Base-by-base conservation (phyloP, 2,329 filamentous ascomycete species). In the Sclerotinia trifoliorum region DNA sequence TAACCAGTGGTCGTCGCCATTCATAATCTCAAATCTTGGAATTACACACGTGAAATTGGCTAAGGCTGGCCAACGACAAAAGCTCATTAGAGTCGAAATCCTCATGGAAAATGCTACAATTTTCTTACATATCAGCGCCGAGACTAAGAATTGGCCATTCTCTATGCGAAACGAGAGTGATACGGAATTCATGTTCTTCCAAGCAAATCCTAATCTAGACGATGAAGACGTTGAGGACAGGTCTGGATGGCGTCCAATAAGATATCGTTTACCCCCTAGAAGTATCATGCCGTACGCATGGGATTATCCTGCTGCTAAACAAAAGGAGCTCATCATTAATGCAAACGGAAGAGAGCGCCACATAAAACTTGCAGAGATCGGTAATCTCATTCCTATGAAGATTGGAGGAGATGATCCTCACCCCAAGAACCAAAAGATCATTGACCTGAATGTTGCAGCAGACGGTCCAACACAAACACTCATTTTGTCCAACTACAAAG, bases 211-310 rank as follows among this genome's bases (percentile, higher is more conserved):
- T 5, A 96, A 94, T 74, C 82, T 96, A 13, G 94, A 97, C 70
- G 94, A 98, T 71, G 94, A 97, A 70, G 94, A 94, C 67, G 84
- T 85, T 6, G 90, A 92, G 73, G 92, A 97, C 75, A 84, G 89
- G 68, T 94, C 92, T 65, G 92, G 93, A 5, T 99, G 95, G 92
- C 90, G 92, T 72, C 94, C 93, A 2, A 92, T 99, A 70, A 86
- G 93, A 65, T 99, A 99, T 80, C 90, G 94, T 44, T 83, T 99
- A 42, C 96, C 96, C 2, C 89, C 94, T 17, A 86, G 95, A 70
- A 98, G 94, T 79, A 97, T 99, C 79, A 99, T 99, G 95, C 95
- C 96, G 0, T 99, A 99, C 76, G 94, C 95, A 1, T 99, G 95
- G 95, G 96, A 99, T 77, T 99, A 97, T 80, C 96, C 95, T 1